Percentiles rank a stretch among this genome's conserved stretches.
Conservation (phyloP, 192 early-diverging fungal species). For the Dispira parvispora region DNA sequence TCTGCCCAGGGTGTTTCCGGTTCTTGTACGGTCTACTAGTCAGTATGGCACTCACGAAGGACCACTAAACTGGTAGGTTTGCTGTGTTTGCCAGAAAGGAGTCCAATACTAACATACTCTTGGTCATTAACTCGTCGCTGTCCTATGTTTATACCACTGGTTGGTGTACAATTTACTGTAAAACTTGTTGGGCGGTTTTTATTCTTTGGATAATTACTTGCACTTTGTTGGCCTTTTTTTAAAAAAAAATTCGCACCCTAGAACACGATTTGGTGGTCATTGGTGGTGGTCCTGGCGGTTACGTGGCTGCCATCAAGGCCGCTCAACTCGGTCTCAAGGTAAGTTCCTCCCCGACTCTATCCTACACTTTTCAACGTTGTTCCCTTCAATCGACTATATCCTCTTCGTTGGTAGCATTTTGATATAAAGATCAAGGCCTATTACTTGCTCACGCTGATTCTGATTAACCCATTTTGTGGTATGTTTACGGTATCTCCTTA, state of each 20-base stretch:
- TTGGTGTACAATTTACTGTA: neutral
- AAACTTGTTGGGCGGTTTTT: neutral
- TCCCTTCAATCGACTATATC: no score
- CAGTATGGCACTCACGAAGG: neutral
- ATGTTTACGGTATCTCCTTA: no score
- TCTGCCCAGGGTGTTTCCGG: no score
- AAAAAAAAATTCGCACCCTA: constrained; percentile 7
- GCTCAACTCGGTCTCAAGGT: constrained; percentile 96
- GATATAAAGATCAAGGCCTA: no score
- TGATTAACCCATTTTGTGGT: no score
- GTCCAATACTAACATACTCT: neutral
- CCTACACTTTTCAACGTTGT: no score
- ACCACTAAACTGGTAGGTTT: neutral
- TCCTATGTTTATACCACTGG: neutral
- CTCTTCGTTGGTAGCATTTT: no score
- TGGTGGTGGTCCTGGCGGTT: constrained; percentile 96
- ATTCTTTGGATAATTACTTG: neutral
- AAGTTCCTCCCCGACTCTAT: constrained; percentile 10
- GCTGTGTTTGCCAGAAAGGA: neutral
- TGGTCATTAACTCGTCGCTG: neutral
- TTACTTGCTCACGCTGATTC: no score
- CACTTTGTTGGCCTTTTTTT: neutral
- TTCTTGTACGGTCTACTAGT: neutral
- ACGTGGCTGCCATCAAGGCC: constrained; percentile 97
- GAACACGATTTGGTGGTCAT: constrained; percentile 75